Evolutionary conservation across 2,329 filamentous ascomycete genomes (phyloP).

Genomic region (Immersiporthe knoxdaviesiana): DNA sequence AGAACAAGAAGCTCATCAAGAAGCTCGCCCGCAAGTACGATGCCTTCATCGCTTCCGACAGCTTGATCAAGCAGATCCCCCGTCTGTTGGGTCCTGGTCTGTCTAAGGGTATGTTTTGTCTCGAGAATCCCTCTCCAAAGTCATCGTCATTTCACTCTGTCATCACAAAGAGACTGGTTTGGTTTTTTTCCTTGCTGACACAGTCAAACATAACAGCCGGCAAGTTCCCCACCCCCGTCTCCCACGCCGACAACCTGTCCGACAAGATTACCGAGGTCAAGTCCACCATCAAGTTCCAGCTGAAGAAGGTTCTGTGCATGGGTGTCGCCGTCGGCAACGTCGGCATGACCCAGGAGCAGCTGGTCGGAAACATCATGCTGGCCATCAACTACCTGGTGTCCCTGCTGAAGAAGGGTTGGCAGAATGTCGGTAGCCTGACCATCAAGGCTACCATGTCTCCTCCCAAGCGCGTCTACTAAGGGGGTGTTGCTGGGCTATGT

Average conservation of each 20-base stretch:
- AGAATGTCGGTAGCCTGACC: conserved; percentile 99
- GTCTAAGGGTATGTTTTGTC: conserved; percentile 72
- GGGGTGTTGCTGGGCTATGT: neutral
- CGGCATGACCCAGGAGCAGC: conserved; percentile 93
- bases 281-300: conserved; percentile 99
- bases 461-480: conserved; percentile 95
- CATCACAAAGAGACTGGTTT: neutral
- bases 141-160: neutral
- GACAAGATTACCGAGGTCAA: conserved; percentile 99
- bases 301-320: conserved; percentile 99
- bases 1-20: conserved; percentile 99
- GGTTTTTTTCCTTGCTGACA: neutral
- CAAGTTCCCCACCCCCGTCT: conserved; percentile 99
- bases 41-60: conserved; percentile 96
- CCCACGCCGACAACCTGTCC: conserved; percentile 90
- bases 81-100: conserved; percentile 99
- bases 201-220: conserved; percentile 67
- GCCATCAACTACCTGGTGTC: conserved; percentile 99
- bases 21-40: conserved; percentile 99
- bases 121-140: neutral
- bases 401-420: conserved; percentile 99
- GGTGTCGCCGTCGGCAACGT: conserved; percentile 99
- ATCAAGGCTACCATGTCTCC: conserved; percentile 99
- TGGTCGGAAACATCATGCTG: conserved; percentile 99
- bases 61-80: conserved; percentile 99